Evolutionary conservation across 352 stramenopile genomes (phyloP).

Genomic region (Globisporangium emineosum): DNA sequence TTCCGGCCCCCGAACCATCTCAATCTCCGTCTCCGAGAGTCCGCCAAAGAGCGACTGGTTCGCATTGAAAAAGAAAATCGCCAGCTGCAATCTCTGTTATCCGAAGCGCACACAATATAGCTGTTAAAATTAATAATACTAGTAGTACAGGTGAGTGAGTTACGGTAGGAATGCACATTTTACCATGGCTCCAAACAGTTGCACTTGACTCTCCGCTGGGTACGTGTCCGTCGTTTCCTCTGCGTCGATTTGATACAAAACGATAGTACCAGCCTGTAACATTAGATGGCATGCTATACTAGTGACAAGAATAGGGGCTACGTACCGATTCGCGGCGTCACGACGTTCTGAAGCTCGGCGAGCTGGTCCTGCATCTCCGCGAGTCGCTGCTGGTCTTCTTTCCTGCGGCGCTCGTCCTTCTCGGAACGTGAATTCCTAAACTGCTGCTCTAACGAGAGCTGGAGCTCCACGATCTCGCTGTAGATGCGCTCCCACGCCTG

Average conservation of each 20-base stretch:
- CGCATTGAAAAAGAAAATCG: constrained; percentile 72
- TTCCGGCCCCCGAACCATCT: constrained; percentile 39
- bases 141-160: no score
- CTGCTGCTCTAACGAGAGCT: constrained; percentile 28
- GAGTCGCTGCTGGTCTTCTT: constrained; percentile 34
- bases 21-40: constrained; percentile 43
- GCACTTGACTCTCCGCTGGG: constrained; percentile 29
- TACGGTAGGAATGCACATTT: no score
- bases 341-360: constrained; percentile 29
- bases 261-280: neutral
- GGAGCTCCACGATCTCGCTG: constrained; percentile 24
- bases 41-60: constrained; percentile 50
- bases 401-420: constrained; percentile 38
- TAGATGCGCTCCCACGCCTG: constrained; percentile 26
- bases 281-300: neutral
- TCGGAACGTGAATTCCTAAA: constrained; percentile 22
- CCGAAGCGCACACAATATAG: constrained; percentile 4
- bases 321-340: constrained; percentile 43
- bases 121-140: no score
- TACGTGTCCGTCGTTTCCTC: constrained; percentile 36
- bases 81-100: constrained; percentile 55
- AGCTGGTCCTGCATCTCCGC: constrained; percentile 37
- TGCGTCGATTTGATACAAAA: no score
- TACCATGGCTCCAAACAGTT: constrained; percentile 70
- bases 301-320: neutral